A percentile compares a stretch with the other conserved stretches of the same genome.
Conservation (phyloP, 306 rosid species). For the Chamaecrista fasciculata region DNA sequence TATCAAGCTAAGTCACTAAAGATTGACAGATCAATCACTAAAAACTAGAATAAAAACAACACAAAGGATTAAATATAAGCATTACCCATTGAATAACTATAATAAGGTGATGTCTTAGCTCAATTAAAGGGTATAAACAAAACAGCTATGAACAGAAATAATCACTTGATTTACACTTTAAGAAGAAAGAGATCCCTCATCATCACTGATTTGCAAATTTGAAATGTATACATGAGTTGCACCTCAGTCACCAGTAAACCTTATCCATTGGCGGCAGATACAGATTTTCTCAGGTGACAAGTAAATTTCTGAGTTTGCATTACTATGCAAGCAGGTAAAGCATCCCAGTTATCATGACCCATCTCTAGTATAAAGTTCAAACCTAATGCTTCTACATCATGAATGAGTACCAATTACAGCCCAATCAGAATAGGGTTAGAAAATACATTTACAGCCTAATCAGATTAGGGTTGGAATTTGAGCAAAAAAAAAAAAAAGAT, state of each 20-base stretch:
- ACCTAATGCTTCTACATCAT: neutral
- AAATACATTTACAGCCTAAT: conserved; percentile 1
- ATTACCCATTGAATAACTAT: neutral
- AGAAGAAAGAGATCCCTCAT: neutral
- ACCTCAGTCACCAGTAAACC: neutral
- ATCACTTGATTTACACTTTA: neutral
- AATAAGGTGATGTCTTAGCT: neutral
- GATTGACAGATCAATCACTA: neutral
- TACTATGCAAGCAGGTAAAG: neutral
- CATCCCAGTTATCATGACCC: neutral
- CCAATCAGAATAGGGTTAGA: neutral
- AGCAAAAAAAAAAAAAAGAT: too few species aligned
- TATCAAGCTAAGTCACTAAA: neutral
- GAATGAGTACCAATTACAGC: neutral
- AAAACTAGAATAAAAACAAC: neutral
- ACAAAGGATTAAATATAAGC: neutral
- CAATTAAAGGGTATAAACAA: neutral
- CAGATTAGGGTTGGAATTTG: too few species aligned
- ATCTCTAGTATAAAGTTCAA: neutral
- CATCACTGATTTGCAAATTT: neutral
- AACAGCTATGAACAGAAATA: neutral
- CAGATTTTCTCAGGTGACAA: neutral
- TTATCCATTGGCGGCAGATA: neutral
- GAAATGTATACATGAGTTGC: neutral
- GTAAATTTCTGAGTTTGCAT: neutral